phyloP scores from a whole-genome alignment of 2,329 filamentous ascomycete genomes.

The Aspergillus glaucus region DNA sequence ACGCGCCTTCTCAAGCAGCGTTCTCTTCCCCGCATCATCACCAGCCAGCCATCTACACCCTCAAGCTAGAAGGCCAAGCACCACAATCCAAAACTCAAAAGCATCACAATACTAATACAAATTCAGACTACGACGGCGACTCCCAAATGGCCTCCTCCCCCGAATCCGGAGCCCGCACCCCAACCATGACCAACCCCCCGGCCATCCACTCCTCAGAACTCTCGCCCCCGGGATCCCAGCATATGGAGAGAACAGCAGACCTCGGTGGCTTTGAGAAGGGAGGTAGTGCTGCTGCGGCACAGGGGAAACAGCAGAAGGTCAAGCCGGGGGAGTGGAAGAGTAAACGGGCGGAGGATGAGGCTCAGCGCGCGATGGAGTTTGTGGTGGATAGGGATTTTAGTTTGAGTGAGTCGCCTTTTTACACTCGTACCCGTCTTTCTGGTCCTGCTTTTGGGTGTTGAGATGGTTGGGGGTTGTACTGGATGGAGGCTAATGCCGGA shows the following conservation, averaged over 20 bases:
- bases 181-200: conserved; percentile 23
- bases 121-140: conserved; percentile 48
- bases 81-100: background rate
- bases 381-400: conserved; percentile 50
- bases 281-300: background rate
- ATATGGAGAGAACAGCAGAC: conserved; percentile 10
- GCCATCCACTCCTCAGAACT: conserved; percentile 36
- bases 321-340: conserved; percentile 49
- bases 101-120: background rate
- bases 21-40: background rate
- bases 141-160: conserved; percentile 50
- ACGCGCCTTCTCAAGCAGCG: background rate
- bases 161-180: conserved; percentile 39
- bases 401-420: conserved; percentile 31
- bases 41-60: conserved; percentile 6
- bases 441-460: background rate
- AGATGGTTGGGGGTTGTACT: too few species aligned
- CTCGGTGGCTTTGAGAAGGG: background rate
- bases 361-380: conserved; percentile 43
- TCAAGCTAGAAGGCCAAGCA: background rate
- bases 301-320: conserved; percentile 24
- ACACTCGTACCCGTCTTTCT: background rate
- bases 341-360: conserved; percentile 54
- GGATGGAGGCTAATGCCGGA: background rate
- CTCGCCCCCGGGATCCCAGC: conserved; percentile 51